Percentiles rank a stretch among this genome's conserved stretches.
phyloP scores from a whole-genome alignment of 1,284 basidiomycete species.

The Sanghuangporus sanghuang region DNA sequence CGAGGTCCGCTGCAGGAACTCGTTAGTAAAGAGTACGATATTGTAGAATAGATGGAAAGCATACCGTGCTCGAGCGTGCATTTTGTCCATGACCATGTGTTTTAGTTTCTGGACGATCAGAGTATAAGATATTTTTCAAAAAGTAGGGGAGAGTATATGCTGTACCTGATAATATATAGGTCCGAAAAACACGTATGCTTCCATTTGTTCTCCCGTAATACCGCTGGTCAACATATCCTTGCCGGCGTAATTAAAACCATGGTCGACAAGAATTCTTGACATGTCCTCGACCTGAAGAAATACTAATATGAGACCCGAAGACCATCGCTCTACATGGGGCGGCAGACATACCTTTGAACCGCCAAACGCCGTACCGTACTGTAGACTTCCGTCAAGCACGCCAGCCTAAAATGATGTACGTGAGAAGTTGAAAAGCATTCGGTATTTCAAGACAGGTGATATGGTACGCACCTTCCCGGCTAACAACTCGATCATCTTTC shows the following conservation, averaged over 20 bases:
- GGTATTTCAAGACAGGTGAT: neutral
- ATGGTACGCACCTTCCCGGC: conserved; percentile 75
- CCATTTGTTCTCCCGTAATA: conserved; percentile 94
- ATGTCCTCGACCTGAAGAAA: conserved; percentile 86
- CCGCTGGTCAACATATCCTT: conserved; percentile 99
- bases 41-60: neutral
- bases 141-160: neutral
- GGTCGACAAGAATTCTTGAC: conserved; percentile 91
- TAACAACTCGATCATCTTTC: conserved; percentile 98
- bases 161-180: conserved; percentile 96
- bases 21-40: neutral
- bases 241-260: conserved; percentile 95
- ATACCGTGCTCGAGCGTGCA: conserved; percentile 95
- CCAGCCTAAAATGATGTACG: conserved; percentile 53
- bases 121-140: conserved; percentile 9
- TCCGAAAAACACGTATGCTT: conserved; percentile 97
- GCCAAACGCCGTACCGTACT: conserved; percentile 96
- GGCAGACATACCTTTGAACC: conserved; percentile 76
- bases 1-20: conserved; percentile 72
- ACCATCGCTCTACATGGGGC: conserved; percentile 15
- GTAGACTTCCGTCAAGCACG: conserved; percentile 81
- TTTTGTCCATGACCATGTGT: conserved; percentile 99
- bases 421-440: too few species aligned
- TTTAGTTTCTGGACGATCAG: conserved; percentile 64
- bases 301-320: conserved; percentile 9